Evolutionary conservation across 306 rosid species (phyloP).

Genomic region (Vigna hirtella): DNA sequence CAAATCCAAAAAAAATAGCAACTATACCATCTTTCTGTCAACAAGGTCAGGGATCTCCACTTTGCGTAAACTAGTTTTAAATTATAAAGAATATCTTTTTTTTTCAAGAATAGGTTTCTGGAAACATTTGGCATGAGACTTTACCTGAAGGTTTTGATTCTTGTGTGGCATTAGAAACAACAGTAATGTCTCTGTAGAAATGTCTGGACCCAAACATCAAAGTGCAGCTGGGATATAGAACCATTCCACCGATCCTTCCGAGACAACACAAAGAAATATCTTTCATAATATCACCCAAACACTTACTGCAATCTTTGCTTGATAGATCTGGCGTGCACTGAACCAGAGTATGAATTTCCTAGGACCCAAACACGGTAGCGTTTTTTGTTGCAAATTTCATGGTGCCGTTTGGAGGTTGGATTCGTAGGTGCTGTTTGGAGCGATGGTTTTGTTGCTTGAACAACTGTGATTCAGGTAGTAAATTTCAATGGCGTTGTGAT

Average conservation of each 20-base stretch:
- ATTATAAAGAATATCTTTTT: too few relatives aligned
- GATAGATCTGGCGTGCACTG: slow-evolving; percentile 43
- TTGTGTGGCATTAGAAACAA: neutral
- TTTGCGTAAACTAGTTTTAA: too few relatives aligned
- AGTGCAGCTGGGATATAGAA: slow-evolving; percentile 42
- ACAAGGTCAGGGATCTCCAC: too few relatives aligned
- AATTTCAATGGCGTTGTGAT: too few relatives aligned
- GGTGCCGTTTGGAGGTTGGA: neutral
- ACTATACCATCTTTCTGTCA: too few relatives aligned
- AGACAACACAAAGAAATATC: slow-evolving; percentile 33
- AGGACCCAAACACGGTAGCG: neutral
- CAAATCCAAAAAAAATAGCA: slow-evolving; percentile 13
- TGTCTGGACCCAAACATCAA: slow-evolving; percentile 27
- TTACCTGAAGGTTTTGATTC: neutral
- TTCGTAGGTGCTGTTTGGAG: neutral
- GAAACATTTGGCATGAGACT: neutral
- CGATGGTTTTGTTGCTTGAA: slow-evolving; percentile 32
- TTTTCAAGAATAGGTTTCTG: too few relatives aligned
- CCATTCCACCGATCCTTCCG: slow-evolving; percentile 34
- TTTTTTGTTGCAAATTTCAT: slow-evolving; percentile 40
- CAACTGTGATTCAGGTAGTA: slow-evolving; percentile 15
- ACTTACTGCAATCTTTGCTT: slow-evolving; percentile 22
- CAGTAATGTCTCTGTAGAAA: slow-evolving; percentile 1
- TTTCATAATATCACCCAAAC: slow-evolving; percentile 39
- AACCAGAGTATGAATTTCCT: slow-evolving; percentile 19